Evolutionary conservation across 208 protist species (phyloP).

Genomic region (Herpetomonas samuelpessoai): DNA sequence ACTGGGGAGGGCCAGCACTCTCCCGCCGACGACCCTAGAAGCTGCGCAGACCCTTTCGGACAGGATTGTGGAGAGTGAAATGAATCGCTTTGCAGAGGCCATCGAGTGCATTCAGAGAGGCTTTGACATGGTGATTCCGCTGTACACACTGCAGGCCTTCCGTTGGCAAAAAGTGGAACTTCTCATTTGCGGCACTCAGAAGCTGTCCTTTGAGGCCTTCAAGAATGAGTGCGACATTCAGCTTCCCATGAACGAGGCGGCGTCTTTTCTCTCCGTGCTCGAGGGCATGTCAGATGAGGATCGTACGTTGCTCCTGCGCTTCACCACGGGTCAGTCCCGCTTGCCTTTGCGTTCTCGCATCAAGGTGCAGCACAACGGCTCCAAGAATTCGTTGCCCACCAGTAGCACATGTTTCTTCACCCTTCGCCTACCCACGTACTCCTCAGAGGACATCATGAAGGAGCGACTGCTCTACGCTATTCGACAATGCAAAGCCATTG

Average conservation of each 20-base stretch:
- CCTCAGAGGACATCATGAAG: constrained; percentile 81
- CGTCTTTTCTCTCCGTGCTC: constrained; percentile 76
- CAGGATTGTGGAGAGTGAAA: constrained; percentile 56
- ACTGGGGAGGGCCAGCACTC: constrained; percentile 16
- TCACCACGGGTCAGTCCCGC: constrained; percentile 86
- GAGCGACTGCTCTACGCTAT: constrained; percentile 94
- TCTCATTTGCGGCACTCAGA: constrained; percentile 73
- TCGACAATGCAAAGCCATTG: constrained; percentile 93
- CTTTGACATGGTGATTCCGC: constrained; percentile 76
- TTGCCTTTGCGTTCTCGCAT: constrained; percentile 82
- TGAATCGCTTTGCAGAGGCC: constrained; percentile 60
- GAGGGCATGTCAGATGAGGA: constrained; percentile 84
- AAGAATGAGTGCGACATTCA: constrained; percentile 69
- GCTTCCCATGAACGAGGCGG: constrained; percentile 39
- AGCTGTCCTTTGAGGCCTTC: constrained; percentile 79
- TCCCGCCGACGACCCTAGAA: constrained; percentile 49
- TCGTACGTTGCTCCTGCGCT: constrained; percentile 78
- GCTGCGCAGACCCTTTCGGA: constrained; percentile 53
- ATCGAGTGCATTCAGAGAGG: constrained; percentile 77
- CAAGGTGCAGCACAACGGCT: constrained; percentile 76
- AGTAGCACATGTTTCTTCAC: constrained; percentile 96
- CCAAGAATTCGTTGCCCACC: constrained; percentile 81
- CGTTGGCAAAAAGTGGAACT: constrained; percentile 84
- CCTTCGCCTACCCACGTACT: constrained; percentile 89
- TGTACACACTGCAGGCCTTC: constrained; percentile 83